Percentiles rank a stretch among this genome's conserved stretches.
Evolutionary conservation across 768 basidiomycete species (phyloP).

Genomic region (Russula ochroleuca): DNA sequence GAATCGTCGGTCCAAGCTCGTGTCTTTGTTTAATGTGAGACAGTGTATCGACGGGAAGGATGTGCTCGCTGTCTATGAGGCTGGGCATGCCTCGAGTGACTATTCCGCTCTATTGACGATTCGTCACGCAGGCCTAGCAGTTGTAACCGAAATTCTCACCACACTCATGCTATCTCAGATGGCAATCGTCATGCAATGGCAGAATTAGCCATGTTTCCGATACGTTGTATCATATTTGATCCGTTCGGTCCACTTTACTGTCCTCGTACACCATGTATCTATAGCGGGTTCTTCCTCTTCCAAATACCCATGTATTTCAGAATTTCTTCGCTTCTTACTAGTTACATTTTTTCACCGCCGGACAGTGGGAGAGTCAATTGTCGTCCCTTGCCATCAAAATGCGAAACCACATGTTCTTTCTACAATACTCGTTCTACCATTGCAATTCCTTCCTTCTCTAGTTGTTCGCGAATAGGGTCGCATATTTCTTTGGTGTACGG

Average conservation of each 20-base stretch:
- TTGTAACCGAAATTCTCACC: slow-evolving; percentile 75
- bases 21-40: neutral
- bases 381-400: neutral
- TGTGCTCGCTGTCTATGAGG: slow-evolving; percentile 62
- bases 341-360: neutral
- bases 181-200: slow-evolving; percentile 57
- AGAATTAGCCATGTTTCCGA: neutral
- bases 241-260: neutral
- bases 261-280: slow-evolving; percentile 9
- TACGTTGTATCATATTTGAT: neutral
- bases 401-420: slow-evolving; percentile 19
- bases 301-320: slow-evolving; percentile 12
- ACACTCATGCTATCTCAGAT: slow-evolving; percentile 72
- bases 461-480: slow-evolving; percentile 58
- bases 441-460: slow-evolving; percentile 74
- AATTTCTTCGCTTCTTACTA: neutral
- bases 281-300: slow-evolving; percentile 11
- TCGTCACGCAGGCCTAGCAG: slow-evolving; percentile 49
- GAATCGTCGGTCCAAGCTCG: neutral
- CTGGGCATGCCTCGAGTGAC: slow-evolving; percentile 51
- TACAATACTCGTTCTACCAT: slow-evolving; percentile 66
- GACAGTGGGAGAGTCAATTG: neutral
- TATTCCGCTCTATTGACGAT: slow-evolving; percentile 59
- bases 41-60: slow-evolving; percentile 61
- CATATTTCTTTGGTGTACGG: slow-evolving; percentile 87